Evolutionary conservation across 1,139 yeast species (phyloP), one percentile per base, ranked within the genome.

Genomic region (Taiozyma onychis): DNA sequence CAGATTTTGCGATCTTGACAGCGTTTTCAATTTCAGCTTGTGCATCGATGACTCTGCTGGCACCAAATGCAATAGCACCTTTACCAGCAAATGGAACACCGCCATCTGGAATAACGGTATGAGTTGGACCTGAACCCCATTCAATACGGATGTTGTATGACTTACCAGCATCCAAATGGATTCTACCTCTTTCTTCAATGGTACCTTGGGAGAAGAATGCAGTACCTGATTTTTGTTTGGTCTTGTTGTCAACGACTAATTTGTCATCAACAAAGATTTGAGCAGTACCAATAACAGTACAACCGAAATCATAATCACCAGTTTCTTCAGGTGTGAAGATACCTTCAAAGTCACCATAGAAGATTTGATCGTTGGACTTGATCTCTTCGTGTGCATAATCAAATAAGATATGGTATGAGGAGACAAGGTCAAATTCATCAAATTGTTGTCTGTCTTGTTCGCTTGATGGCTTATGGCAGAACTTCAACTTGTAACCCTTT

Each of bases 161-260:
- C 52, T 68, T 62, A 14, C 80, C 83, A 51, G 68, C 67, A 47
- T 69, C 70, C 54, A 81, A 65, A 6, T 60, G 43, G 24, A 73
- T 61, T 3, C 57, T 50, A n/a, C 74, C 74, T 11, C 61, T 69
- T 53, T 69, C 79, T 60, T 80, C 84, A 28, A 70, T 60, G 30
- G 83, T 73, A 48, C 83, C 83, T 59, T 72, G 64, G n/a, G 78
- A 77, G 54, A 75, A 70, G 65, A 77, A 78, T 4, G 74, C 71
- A 34, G 68, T 66, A 41, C 85, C 86, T 42, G 62, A 63, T 16
- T 58, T 68, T 66, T 82, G 86, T 26, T 71, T 64, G 43, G 80
- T 77, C 59, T 74, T 76, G 67, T 81, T 80, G 61, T 81, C 85
- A 52, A 80, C 80, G 30, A 81, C 69, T 50, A 78, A 65, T 60